Evolutionary conservation across 1,139 yeast genomes (phyloP).

Genomic region (Arxiozyma telluris): DNA sequence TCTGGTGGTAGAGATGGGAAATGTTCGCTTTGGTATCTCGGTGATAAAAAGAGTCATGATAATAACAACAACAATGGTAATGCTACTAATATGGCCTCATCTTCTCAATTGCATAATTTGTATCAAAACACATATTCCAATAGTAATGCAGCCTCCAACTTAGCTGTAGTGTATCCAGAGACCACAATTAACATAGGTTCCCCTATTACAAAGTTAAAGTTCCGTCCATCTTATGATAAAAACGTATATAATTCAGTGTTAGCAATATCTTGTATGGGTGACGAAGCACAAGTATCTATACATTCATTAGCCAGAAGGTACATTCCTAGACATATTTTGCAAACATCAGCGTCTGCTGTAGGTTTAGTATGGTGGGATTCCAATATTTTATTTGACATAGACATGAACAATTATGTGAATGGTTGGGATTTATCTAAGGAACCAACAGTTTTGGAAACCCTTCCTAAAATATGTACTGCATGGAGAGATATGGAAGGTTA

Average conservation of each 20-base stretch:
- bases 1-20: constrained; percentile 86
- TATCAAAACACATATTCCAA: constrained; percentile 10
- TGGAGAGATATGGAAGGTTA: constrained; percentile 33
- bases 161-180: constrained; percentile 45
- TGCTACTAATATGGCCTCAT: constrained; percentile 6
- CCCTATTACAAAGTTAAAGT: constrained; percentile 47
- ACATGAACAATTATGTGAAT: constrained; percentile 25
- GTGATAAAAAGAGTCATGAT: constrained; percentile 23
- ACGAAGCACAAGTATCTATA: constrained; percentile 63
- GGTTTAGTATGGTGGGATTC: constrained; percentile 32
- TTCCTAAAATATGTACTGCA: constrained; percentile 20
- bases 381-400: constrained; percentile 25
- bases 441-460: constrained; percentile 27
- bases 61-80: background rate
- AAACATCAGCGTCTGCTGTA: constrained; percentile 24
- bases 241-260: constrained; percentile 44
- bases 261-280: constrained; percentile 70
- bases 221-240: constrained; percentile 36
- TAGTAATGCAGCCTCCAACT: constrained; percentile 19
- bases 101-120: constrained; percentile 7
- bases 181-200: constrained; percentile 68
- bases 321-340: constrained; percentile 55
- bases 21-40: constrained; percentile 31
- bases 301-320: constrained; percentile 68
- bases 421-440: constrained; percentile 29